Evolutionary conservation across 2,329 filamentous ascomycete species (phyloP), one percentile per base, ranked within the genome.

Genomic region (Claviceps sp.): DNA sequence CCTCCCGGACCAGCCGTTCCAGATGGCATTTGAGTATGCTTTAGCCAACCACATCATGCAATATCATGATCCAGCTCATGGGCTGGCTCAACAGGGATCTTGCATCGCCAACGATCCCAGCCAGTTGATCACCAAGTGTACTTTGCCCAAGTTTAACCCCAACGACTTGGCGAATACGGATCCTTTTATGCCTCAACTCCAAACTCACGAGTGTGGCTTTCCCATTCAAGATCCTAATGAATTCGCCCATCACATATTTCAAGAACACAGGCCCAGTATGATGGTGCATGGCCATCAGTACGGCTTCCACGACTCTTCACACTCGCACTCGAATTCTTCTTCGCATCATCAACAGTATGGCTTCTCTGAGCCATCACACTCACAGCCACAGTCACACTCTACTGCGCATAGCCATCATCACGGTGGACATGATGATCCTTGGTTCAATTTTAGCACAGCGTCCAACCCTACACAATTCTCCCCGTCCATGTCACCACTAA

Each of bases 41-140:
- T 55, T 64, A 16, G 60, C 60, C 24, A 60, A 53, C 37, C 64
- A 65, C 53, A 61, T 66, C 24, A 54, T 63, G 40, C 59, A 65
- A 47, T 58, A 63, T 46, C 64, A 66, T 38, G 58, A 63, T 47
- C 60, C 61, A 9, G 56, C 53, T 26, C 56, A 59, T 38, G 58
- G 55, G 6, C 52, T 58, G 8, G 49, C 56, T 38, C 57, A 62
- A 41, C 52, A 56, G 43, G 57, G 59, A 14, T 57, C 57, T 14
- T 66, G 64, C 46, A 49, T 63, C 18, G 62, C 60, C 22, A 60
- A 64, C 41, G 56, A 64, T 40, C 61, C 58, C 24, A 55, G 52
- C 41, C 53, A 61, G 22, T 38, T 60, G 9, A 57, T 60, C 20
- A 54, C 59, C 22, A 61, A 56, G 47, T 65, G 63, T 50, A 59